These are phyloP conservation scores for Onygenales sp. DNA, from an alignment of 2,329 filamentous ascomycete species.

Conservation along the genomic window DNA sequence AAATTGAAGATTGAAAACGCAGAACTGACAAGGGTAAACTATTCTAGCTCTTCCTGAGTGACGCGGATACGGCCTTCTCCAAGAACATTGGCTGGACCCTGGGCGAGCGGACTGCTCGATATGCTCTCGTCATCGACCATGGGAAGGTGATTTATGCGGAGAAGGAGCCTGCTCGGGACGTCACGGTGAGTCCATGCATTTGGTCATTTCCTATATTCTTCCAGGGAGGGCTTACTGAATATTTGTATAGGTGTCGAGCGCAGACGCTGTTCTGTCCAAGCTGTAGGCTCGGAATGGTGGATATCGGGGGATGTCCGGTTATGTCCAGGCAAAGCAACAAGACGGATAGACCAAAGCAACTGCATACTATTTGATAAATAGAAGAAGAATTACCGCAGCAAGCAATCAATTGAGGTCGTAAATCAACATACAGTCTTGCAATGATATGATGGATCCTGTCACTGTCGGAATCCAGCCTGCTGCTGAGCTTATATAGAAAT, in stretches of 20 bases:
- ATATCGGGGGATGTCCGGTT: neutral
- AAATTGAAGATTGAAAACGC: neutral
- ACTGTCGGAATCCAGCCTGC: too few species aligned
- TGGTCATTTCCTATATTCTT: neutral
- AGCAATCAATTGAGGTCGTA: too few species aligned
- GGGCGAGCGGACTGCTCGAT: constrained; percentile 66
- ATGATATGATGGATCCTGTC: too few species aligned
- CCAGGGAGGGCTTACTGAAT: neutral
- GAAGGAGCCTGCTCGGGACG: constrained; percentile 45
- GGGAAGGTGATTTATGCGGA: constrained; percentile 76
- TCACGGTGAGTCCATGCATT: constrained; percentile 15
- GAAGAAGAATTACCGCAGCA: too few species aligned
- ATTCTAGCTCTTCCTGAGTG: constrained; percentile 62
- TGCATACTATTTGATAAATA: too few species aligned
- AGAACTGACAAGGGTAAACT: constrained; percentile 6
- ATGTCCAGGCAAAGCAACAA: neutral
- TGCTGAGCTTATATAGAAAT: too few species aligned
- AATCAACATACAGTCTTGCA: too few species aligned
- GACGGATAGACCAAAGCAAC: neutral
- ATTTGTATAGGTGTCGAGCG: constrained; percentile 26
- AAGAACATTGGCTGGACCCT: constrained; percentile 68
- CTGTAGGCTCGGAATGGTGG: constrained; percentile 20
- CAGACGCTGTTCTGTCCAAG: constrained; percentile 28
- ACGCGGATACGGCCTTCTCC: constrained; percentile 63
- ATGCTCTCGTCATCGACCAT: constrained; percentile 72